Evolutionary conservation across 371 early-diverging fungal species (phyloP).

Genomic region (Mucor saturninus): DNA sequence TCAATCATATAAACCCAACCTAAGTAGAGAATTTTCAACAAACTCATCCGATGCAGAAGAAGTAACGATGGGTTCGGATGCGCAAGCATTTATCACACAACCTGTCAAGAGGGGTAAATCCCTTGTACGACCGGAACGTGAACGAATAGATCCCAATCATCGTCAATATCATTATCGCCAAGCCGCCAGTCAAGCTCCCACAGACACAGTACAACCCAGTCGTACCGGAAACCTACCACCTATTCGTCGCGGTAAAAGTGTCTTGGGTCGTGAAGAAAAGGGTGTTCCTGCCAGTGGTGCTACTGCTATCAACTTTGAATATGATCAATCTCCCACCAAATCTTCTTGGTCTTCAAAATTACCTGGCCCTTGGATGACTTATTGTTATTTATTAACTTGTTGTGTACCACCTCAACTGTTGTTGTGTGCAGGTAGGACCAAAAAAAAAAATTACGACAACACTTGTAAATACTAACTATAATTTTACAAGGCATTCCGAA

Average conservation of each 20-base stretch:
- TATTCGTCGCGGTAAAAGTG: conserved; percentile 47
- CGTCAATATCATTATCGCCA: conserved; percentile 64
- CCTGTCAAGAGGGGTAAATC: conserved; percentile 60
- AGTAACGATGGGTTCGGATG: conserved; percentile 23
- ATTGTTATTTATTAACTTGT: conserved; percentile 59
- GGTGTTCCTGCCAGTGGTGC: background rate
- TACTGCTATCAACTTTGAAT: background rate
- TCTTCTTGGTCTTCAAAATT: conserved; percentile 5
- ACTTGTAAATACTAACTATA: background rate
- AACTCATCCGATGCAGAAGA: conserved; percentile 6
- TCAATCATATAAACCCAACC: conserved; percentile 20
- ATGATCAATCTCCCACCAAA: conserved; percentile 6
- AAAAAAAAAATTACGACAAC: background rate
- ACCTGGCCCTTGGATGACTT: conserved; percentile 51
- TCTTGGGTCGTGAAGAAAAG: conserved; percentile 49
- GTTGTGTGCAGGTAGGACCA: conserved; percentile 23
- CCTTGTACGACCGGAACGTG: conserved; percentile 77
- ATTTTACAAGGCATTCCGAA: conserved; percentile 41
- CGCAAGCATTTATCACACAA: conserved; percentile 29
- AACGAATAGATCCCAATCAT: conserved; percentile 58
- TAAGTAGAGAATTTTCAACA: conserved; percentile 28
- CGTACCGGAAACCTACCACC: conserved; percentile 39
- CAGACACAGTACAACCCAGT: conserved; percentile 41
- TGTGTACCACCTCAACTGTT: conserved; percentile 51
- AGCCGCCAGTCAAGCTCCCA: conserved; percentile 34